phyloP scores from a whole-genome alignment of 176 grass and related monocot species.

The Carex cristatella region DNA sequence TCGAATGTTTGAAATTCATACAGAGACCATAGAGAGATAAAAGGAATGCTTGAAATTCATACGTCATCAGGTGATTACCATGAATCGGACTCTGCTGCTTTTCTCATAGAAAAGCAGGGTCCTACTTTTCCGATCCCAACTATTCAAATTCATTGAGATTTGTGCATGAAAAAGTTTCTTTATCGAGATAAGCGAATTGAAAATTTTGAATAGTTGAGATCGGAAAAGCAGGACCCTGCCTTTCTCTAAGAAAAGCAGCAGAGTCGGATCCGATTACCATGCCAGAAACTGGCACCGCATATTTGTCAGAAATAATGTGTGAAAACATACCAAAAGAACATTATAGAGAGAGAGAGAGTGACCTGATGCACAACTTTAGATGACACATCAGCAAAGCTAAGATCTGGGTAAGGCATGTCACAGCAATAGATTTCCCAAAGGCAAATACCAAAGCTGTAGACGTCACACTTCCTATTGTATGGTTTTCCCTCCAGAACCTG shows the following conservation, averaged over 20 bases:
- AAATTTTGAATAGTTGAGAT: too few species aligned
- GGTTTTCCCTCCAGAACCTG: conserved; percentile 76
- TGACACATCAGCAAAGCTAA: conserved; percentile 66
- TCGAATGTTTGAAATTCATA: neutral
- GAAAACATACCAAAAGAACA: neutral
- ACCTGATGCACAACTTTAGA: conserved; percentile 69
- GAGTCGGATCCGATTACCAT: neutral
- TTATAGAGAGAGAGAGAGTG: neutral
- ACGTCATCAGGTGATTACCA: neutral
- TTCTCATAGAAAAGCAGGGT: too few species aligned
- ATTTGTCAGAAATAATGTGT: neutral
- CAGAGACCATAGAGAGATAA: neutral
- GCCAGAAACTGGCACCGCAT: neutral
- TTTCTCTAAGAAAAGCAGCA: too few species aligned
- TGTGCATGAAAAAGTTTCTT: too few species aligned
- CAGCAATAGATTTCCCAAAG: conserved; percentile 87
- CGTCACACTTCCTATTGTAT: conserved; percentile 72
- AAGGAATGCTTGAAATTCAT: neutral
- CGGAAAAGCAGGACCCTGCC: too few species aligned
- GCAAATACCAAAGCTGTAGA: conserved; percentile 69
- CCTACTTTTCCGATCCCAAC: too few species aligned
- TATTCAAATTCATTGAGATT: too few species aligned
- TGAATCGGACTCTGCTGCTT: too few species aligned
- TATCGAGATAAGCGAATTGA: too few species aligned
- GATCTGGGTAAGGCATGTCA: conserved; percentile 72